A percentile compares a stretch with the other conserved stretches of the same genome.
Evolutionary conservation across 495 filamentous ascomycete genomes (phyloP).

Genomic region (Xylaria flabelliformis): DNA sequence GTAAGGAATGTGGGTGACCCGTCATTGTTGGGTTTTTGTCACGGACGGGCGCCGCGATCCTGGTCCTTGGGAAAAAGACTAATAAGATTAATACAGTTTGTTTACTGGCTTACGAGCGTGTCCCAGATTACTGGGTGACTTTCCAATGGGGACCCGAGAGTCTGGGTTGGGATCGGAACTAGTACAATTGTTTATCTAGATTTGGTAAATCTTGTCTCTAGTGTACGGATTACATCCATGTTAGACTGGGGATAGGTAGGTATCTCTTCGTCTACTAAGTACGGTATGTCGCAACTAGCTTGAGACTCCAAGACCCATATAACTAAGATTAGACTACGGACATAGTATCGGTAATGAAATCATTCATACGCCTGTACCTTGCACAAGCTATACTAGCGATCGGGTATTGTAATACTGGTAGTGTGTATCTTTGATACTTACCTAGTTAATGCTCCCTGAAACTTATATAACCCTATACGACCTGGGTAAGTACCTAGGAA

Average conservation of each 20-base stretch:
- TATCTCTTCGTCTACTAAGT: not conserved
- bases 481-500: not conserved
- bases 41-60: conserved; percentile 11
- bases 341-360: not conserved
- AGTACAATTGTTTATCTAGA: conserved; percentile 10
- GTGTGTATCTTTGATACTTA: not conserved
- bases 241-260: conserved; percentile 1
- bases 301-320: not conserved
- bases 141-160: conserved; percentile 24
- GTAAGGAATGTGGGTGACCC: not conserved
- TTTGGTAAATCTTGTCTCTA: not conserved
- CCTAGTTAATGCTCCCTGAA: not conserved
- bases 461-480: not conserved
- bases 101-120: not conserved
- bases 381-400: not conserved
- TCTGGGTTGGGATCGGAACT: conserved; percentile 26
- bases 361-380: not conserved
- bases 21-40: not conserved
- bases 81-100: not conserved
- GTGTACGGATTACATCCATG: not conserved
- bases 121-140: conserved; percentile 1
- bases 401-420: not conserved
- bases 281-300: not conserved
- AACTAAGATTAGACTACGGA: not conserved
- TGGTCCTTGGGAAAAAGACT: not conserved